Evolutionary conservation across 768 basidiomycete species (phyloP).

Genomic region (Lactarius tabidus): DNA sequence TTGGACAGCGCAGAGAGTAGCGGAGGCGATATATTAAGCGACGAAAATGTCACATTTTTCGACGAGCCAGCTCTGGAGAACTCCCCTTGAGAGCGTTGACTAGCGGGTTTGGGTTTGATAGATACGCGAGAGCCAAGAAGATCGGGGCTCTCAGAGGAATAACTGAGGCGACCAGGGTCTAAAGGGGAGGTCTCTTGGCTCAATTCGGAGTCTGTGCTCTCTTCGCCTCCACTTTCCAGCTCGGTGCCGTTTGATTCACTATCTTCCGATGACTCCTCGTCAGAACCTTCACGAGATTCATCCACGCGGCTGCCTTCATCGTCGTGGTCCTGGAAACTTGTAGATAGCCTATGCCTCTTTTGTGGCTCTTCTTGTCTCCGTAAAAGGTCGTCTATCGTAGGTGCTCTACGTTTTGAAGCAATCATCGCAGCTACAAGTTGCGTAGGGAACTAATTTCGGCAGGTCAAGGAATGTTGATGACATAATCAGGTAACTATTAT

Average conservation of each 20-base stretch:
- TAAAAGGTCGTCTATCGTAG: constrained; percentile 37
- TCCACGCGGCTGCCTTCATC: constrained; percentile 20
- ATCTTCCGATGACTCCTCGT: background rate
- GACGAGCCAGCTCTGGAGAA: constrained; percentile 12
- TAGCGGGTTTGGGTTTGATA: constrained; percentile 21
- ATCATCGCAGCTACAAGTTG: constrained; percentile 26
- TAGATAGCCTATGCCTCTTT: constrained; percentile 22
- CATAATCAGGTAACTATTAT: too few relatives aligned
- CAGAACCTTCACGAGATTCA: constrained; percentile 2
- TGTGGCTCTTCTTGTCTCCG: constrained; percentile 34
- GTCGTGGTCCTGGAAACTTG: constrained; percentile 27
- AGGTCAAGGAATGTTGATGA: too few relatives aligned
- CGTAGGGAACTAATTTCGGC: too few relatives aligned
- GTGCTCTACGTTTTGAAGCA: constrained; percentile 30
- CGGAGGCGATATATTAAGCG: constrained; percentile 54
- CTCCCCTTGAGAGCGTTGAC: constrained; percentile 10
- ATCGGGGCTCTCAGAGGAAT: background rate
- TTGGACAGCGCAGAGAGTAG: constrained; percentile 62
- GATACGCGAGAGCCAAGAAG: constrained; percentile 28
- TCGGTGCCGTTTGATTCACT: background rate
- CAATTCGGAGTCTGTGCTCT: constrained; percentile 10
- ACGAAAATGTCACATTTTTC: constrained; percentile 42
- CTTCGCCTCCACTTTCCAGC: background rate
- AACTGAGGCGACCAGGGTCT: background rate
- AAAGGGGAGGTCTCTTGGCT: background rate